These are phyloP conservation scores for Cucurbita argyrosperma DNA, from an alignment of 306 rosid species.

Conservation along the genomic window DNA sequence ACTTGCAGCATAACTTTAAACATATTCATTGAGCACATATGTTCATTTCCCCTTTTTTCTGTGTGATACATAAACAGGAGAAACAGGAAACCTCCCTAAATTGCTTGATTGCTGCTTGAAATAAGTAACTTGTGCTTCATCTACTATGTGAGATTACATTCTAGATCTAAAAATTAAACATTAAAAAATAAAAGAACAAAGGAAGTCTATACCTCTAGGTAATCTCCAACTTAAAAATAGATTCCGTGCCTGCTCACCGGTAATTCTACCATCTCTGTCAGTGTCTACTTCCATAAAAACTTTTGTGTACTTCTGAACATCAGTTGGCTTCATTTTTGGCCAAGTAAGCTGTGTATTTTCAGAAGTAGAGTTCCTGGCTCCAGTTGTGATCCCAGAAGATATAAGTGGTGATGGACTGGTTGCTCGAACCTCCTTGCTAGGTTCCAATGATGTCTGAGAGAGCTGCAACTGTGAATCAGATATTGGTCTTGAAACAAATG, in stretches of 20 bases:
- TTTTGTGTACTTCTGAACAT: constrained; percentile 75
- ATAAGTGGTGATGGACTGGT: constrained; percentile 36
- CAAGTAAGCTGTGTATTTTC: constrained; percentile 52
- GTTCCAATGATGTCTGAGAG: constrained; percentile 31
- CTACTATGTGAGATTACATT: not conserved
- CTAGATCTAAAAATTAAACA: not conserved
- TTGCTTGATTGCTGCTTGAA: not conserved
- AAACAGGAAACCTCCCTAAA: not conserved
- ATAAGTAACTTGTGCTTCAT: not conserved
- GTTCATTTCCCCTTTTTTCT: not conserved
- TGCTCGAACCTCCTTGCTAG: constrained; percentile 38
- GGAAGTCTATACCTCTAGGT: constrained; percentile 59
- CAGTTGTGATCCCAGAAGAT: constrained; percentile 45
- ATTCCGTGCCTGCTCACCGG: constrained; percentile 92
- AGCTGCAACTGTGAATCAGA: constrained; percentile 36
- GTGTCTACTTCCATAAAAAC: constrained; percentile 88
- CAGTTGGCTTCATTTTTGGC: constrained; percentile 96
- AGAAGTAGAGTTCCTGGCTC: constrained; percentile 35
- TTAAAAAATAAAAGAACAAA: not conserved
- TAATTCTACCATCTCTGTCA: constrained; percentile 87
- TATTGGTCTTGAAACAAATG: constrained; percentile 37
- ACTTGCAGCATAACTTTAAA: not conserved
- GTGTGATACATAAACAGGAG: not conserved
- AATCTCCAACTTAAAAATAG: constrained; percentile 92
- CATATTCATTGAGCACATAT: not conserved